phyloP scores from a whole-genome alignment of 257 asterid species.

The Ilex aquifolium region DNA sequence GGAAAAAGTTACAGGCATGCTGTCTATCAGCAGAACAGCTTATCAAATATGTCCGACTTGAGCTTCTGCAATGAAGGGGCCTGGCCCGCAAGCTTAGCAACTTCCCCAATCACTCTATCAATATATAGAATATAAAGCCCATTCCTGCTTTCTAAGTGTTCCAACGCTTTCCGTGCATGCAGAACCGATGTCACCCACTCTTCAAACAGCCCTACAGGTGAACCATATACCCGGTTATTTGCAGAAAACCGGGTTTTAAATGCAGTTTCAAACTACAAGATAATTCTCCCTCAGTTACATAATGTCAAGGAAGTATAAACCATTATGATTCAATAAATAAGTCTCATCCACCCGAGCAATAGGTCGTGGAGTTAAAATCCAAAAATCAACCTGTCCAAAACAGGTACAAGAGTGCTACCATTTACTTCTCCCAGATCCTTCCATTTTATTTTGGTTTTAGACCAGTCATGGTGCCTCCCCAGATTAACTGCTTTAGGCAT shows the following conservation, averaged over 20 bases:
- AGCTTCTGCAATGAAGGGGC: constrained; percentile 47
- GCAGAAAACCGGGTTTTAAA: background rate
- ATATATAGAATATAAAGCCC: constrained; percentile 77
- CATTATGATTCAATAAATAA: too few relatives aligned
- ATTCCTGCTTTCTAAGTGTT: constrained; percentile 66
- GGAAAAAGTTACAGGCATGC: background rate
- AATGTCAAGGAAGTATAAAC: too few relatives aligned
- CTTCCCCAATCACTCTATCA: constrained; percentile 74
- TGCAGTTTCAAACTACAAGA: background rate
- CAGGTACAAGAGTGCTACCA: too few relatives aligned
- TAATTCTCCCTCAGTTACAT: background rate
- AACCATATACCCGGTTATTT: background rate
- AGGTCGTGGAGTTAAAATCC: too few relatives aligned
- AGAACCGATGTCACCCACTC: constrained; percentile 72
- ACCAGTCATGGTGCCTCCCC: too few relatives aligned
- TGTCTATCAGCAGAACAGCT: constrained; percentile 45
- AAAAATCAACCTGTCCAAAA: too few relatives aligned
- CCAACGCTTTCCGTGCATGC: constrained; percentile 62
- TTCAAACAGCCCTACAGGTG: constrained; percentile 58
- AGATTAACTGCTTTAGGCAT: too few relatives aligned
- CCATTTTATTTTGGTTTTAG: too few relatives aligned
- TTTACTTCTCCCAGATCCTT: too few relatives aligned
- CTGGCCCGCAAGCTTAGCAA: constrained; percentile 60
- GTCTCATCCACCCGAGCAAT: too few relatives aligned
- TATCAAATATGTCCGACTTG: constrained; percentile 40